Evolutionary conservation across 805 yeast species (phyloP), one percentile per base, ranked within the genome.

Genomic region (Nakazawaea wickerhamii): DNA sequence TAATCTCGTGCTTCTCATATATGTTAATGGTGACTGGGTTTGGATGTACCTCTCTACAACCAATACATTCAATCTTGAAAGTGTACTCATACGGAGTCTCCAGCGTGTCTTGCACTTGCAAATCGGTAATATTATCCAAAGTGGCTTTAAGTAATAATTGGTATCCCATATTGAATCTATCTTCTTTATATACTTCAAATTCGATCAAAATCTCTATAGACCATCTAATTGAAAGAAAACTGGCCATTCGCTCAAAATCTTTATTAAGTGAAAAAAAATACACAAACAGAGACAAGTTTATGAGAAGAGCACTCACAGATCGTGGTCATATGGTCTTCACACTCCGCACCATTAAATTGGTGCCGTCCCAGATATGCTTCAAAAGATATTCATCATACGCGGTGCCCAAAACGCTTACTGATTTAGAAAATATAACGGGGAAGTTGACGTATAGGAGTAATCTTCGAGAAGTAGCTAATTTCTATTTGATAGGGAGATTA

Each of bases 21-120:
- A 77, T 63, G 59, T 84, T 84, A 55, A 90, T 78, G 19, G 75
- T 68, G 22, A 88, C 74, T 13, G 77, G 76, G 51, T 88, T 85
- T 17, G 74, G 75, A 59, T 91, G 95, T 6, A 59, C 61, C 48
- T 86, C 95, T 48, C 90, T 76, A 63, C 99, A 91, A 30, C 74
- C 71, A 1, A 83, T 80, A 59, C 99, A 91, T 52, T 73, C 73
- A 13, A 89, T 70, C 44, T 68, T 71, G 63, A 91, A 87, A 1
- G 83, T 72, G 61, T 82, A 91, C 50, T 83, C 88, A 53, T 79
- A 88, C 0, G 93, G 91, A 1, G 63, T 51, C 9, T 64, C 68
- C 2, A 71, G 66, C 0, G 78, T 60, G 54, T 91, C 96, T 3
- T 68, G 60, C 3, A 91, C 84, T 36, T 63, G 63, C 8, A 56